A percentile compares a stretch with the other conserved stretches of the same genome.
These are phyloP conservation scores for Chenopodium berlandieri DNA, from an alignment of 148 eudicot species.

Conservation along the genomic window DNA sequence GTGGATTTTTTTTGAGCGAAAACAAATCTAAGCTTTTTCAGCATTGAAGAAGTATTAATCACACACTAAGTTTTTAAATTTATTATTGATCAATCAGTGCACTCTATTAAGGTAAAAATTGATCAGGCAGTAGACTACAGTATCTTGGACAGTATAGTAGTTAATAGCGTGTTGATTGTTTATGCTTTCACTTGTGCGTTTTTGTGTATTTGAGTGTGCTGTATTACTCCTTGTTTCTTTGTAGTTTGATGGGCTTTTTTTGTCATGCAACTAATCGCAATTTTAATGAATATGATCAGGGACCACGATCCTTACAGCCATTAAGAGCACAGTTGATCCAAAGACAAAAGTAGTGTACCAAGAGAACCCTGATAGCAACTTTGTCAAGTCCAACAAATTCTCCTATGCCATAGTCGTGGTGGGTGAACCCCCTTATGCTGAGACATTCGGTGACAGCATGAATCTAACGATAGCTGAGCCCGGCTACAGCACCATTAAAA, in stretches of 20 bases:
- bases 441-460: constrained; percentile 49
- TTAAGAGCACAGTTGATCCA: constrained; percentile 61
- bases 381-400: constrained; percentile 39
- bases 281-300: constrained; percentile 32
- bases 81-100: no score
- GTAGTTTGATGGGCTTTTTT: neutral
- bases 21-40: no score
- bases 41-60: neutral
- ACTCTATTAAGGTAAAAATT: neutral
- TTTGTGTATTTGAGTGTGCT: neutral
- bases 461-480: constrained; percentile 41
- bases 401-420: constrained; percentile 52
- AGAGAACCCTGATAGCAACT: constrained; percentile 44
- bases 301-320: constrained; percentile 68
- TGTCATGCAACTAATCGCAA: constrained; percentile 8
- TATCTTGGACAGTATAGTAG: neutral
- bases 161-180: no score
- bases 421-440: constrained; percentile 54
- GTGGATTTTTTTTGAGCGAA: no score
- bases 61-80: neutral
- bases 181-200: neutral
- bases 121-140: neutral
- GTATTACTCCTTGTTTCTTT: neutral
- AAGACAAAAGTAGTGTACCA: constrained; percentile 55
- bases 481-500: constrained; percentile 39